Evolutionary conservation across 345 rosid species (phyloP).

Genomic region (Brassica nigra): DNA sequence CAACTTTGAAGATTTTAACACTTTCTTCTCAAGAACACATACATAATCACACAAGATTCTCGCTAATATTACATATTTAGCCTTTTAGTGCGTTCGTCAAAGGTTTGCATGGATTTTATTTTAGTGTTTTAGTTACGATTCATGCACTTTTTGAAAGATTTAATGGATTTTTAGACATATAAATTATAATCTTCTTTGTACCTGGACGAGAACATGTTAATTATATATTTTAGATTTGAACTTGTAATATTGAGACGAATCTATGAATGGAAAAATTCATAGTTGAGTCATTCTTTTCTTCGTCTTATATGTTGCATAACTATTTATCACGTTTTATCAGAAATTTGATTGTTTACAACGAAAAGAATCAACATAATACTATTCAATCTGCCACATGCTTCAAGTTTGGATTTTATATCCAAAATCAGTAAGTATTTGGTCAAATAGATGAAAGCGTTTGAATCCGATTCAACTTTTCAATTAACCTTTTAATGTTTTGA

Average conservation of each 20-base stretch:
- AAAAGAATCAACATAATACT: background rate
- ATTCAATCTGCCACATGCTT: background rate
- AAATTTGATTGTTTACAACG: background rate
- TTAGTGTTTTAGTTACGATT: too few relatives aligned
- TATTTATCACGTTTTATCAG: background rate
- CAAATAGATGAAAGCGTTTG: background rate
- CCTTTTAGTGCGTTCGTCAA: too few relatives aligned
- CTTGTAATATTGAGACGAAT: background rate
- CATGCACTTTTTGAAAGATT: too few relatives aligned
- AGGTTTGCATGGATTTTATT: too few relatives aligned
- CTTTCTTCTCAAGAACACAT: too few relatives aligned
- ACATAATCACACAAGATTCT: too few relatives aligned
- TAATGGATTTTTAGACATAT: too few relatives aligned
- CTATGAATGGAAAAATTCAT: background rate
- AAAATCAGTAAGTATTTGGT: slow-evolving; percentile 9
- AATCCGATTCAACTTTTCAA: too few relatives aligned
- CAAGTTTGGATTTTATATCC: background rate
- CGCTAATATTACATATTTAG: too few relatives aligned
- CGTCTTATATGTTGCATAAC: background rate
- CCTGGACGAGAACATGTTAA: background rate
- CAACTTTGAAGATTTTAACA: too few relatives aligned
- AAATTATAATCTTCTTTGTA: background rate
- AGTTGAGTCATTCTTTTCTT: background rate
- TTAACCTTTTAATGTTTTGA: too few relatives aligned
- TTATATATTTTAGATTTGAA: background rate